These are phyloP conservation scores for Calophaca sinica DNA, from an alignment of 306 rosid genomes.

Conservation along the genomic window DNA sequence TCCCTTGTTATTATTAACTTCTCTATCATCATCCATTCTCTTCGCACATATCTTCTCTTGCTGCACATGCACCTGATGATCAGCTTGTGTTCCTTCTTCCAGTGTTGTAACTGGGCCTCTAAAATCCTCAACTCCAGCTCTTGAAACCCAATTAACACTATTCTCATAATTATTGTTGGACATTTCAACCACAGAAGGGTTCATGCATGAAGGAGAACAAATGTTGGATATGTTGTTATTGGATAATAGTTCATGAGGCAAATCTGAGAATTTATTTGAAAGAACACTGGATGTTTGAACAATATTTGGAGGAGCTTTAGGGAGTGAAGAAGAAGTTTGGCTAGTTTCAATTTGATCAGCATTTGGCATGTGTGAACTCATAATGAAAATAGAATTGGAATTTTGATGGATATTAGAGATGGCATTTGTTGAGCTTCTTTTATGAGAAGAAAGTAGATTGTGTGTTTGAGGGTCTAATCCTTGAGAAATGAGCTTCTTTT, in stretches of 20 bases:
- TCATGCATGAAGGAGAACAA: constrained; percentile 47
- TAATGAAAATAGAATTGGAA: constrained; percentile 46
- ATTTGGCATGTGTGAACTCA: constrained; percentile 43
- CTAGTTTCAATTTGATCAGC: constrained; percentile 4
- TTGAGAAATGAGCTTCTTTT: constrained; percentile 81
- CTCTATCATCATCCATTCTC: constrained; percentile 36
- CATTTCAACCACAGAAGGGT: constrained; percentile 38
- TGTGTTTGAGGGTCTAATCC: constrained; percentile 95
- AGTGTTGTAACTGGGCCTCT: constrained; percentile 15
- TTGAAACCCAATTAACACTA: constrained; percentile 44
- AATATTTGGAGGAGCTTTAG: constrained; percentile 35
- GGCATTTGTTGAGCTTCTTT: constrained; percentile 23
- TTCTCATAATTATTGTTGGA: constrained; percentile 38
- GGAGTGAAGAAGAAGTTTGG: constrained; percentile 37
- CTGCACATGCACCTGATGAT: constrained; percentile 25
- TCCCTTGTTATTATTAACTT: constrained; percentile 16
- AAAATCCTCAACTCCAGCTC: constrained; percentile 43
- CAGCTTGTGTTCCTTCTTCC: constrained; percentile 37
- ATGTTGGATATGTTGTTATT: constrained; percentile 37
- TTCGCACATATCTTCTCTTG: constrained; percentile 47
- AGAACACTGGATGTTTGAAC: constrained; percentile 30
- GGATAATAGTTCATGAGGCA: constrained; percentile 28
- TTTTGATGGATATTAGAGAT: constrained; percentile 38
- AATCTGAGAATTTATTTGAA: constrained; percentile 31
- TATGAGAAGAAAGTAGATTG: constrained; percentile 63